phyloP scores from a whole-genome alignment of 2,329 filamentous ascomycete species.

The Claviceps sp. region DNA sequence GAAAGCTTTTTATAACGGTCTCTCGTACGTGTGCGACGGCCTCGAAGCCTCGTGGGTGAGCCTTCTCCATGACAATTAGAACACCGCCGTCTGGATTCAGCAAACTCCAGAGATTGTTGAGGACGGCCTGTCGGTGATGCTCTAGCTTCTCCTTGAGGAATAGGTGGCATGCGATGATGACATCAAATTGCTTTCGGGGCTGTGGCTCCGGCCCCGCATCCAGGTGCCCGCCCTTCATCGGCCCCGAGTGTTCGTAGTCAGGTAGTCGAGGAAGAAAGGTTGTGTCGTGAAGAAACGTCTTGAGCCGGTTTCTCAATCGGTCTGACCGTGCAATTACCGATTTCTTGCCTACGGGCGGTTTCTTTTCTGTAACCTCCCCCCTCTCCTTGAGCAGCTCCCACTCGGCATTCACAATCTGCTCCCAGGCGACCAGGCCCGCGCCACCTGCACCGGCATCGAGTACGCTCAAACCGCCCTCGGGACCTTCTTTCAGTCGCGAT shows the following conservation, averaged over 20 bases:
- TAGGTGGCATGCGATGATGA: slow-evolving; percentile 80
- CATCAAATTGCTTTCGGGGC: slow-evolving; percentile 67
- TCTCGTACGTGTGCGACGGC: slow-evolving; percentile 75
- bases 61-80: slow-evolving; percentile 80
- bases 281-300: slow-evolving; percentile 70
- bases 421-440: slow-evolving; percentile 60
- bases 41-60: slow-evolving; percentile 82
- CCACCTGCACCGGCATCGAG: slow-evolving; percentile 66
- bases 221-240: slow-evolving; percentile 44
- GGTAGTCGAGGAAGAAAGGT: slow-evolving; percentile 88
- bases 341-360: slow-evolving; percentile 51
- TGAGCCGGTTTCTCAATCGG: slow-evolving; percentile 59
- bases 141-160: slow-evolving; percentile 66
- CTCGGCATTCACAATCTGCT: slow-evolving; percentile 67
- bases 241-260: slow-evolving; percentile 59
- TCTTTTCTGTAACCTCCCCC: slow-evolving; percentile 25
- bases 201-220: slow-evolving; percentile 42
- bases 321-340: slow-evolving; percentile 72
- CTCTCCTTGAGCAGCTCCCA: slow-evolving; percentile 56
- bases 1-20: slow-evolving; percentile 62
- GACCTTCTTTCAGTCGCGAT: slow-evolving; percentile 44
- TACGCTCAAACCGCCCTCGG: slow-evolving; percentile 44
- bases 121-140: slow-evolving; percentile 60
- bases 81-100: slow-evolving; percentile 76
- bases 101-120: slow-evolving; percentile 83